Base-by-base conservation (phyloP, 768 basidiomycete genomes). In the Pluteus cervinus region DNA sequence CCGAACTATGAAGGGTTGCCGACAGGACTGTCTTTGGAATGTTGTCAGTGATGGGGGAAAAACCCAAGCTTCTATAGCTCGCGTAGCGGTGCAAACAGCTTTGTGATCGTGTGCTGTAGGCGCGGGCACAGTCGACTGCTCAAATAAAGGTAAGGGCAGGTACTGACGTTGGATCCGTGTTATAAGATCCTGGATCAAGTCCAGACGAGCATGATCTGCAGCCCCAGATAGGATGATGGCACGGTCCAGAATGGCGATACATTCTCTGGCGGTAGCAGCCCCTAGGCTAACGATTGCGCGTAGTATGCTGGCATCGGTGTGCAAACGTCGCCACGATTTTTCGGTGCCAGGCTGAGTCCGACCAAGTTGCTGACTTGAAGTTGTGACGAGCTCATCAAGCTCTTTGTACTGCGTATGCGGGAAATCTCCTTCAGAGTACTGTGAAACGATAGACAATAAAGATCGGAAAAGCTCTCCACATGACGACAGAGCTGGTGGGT, bases 221-320 rank as follows among this genome's bases (percentile, higher is more conserved):
- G 81, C 77, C 2, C 92, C 92, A 10, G 90, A 81, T 34, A 93
- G 69, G 44, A 98, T 79, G 45, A 97, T 80, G 1, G 83, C 81
- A 46, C 68, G 70, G 53, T 99, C 96, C 17, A 97, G 61, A 10
- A 68, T 60, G 4, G 65, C 62, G 25, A 97, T 71, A 16, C 72
- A 65, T 30, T 64, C 65, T 43, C 64, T 44, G 8, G 60, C 63
- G 3, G 50, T 46, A 3, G 51, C 46, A 21, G 49, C 36, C 23
- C 51, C 29, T 29, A 62, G 23, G 47, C 67, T 59, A 22, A 61
- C 52, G 48, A 83, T 59, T 4, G 67, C 66, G 43, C 66, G 68
- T 28, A 89, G 56, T 26, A 94, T 62, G 36, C 71, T 75, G 7
- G 79, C 70, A 47, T 94, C 88, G 28, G 86, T 84, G 57, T 89